phyloP scores from a whole-genome alignment of 352 stramenopile genomes.

The Pythium phragmiticola region DNA sequence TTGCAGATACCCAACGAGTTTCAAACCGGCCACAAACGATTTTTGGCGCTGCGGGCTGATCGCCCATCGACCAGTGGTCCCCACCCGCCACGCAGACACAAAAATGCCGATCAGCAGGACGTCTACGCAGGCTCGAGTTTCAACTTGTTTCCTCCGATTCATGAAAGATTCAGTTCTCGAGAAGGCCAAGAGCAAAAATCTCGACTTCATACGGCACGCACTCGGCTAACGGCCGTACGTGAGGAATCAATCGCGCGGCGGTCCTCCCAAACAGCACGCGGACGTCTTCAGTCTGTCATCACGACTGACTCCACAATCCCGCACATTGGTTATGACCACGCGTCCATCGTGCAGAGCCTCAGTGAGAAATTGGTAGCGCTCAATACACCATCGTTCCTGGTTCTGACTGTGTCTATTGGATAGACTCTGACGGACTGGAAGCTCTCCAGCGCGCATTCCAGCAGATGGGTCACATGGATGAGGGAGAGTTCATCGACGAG shows the following conservation, averaged over 20 bases:
- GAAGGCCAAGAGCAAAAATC: constrained; percentile 41
- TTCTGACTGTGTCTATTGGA: background rate
- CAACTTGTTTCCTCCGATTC: constrained; percentile 58
- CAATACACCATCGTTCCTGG: background rate
- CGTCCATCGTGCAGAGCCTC: background rate
- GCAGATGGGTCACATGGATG: constrained; percentile 27
- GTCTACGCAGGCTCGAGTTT: constrained; percentile 31
- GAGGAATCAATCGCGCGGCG: background rate
- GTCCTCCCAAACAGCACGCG: constrained; percentile 1
- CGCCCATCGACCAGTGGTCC: constrained; percentile 36
- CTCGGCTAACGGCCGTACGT: background rate
- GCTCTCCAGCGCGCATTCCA: constrained; percentile 39
- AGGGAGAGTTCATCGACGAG: constrained; percentile 46
- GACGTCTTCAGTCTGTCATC: background rate
- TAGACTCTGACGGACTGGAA: constrained; percentile 44
- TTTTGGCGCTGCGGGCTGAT: constrained; percentile 9
- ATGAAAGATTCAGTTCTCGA: constrained; percentile 38
- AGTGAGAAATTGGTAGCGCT: background rate
- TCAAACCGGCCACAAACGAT: background rate
- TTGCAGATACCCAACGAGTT: background rate
- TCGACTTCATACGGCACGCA: background rate
- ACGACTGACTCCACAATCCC: background rate
- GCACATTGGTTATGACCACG: background rate
- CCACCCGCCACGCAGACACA: constrained; percentile 11
- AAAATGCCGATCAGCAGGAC: constrained; percentile 29